Evolutionary conservation across 108 stramenopile species (phyloP), one percentile per base, ranked within the genome.

Genomic region (Chaetoceros muelleri): DNA sequence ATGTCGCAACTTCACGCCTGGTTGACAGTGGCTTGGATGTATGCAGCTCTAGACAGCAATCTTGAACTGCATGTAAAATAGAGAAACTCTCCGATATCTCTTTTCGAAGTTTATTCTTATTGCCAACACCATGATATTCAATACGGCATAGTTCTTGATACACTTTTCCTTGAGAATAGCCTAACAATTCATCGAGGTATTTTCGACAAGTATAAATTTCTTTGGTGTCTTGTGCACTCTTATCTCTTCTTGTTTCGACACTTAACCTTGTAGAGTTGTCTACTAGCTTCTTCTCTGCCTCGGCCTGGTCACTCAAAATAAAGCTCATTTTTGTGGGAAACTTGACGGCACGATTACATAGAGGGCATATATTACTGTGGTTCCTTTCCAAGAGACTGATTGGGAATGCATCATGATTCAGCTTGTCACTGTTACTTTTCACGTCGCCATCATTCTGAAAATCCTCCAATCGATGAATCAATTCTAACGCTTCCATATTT

Each of bases 21-120:
- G n/a, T n/a, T n/a, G n/a, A n/a, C n/a, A n/a, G n/a, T n/a, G n/a
- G n/a, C n/a, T n/a, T n/a, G n/a, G n/a, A n/a, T n/a, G n/a, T n/a
- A n/a, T n/a, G n/a, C n/a, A n/a, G n/a, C n/a, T n/a, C n/a, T n/a
- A 22, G 16, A 45, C 58, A 66, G 21, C 58, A 60, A 28, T 48
- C 51, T 46, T 66, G 65, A 25, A 66, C 65, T 28, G 65, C 65
- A 60, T 60, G 51, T 5, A 66, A 27, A 3, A 66, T 48, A 29
- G 51, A 58, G 28, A 28, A 60, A 1, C 51, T 46, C 48, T 66
- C 65, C 24, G 58, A 60, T 28, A 66, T 59, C 25, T 66, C 65
- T 44, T 66, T 66, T 28, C 65, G 31, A 19, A 66, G 26, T 27
- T 40, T 40, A 40, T 27, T 60, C 65, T 60, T 66, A 28, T 66